Evolutionary conservation across 352 stramenopile species (phyloP), one percentile per base, ranked within the genome.

Genomic region (Phytophthora sp.): DNA sequence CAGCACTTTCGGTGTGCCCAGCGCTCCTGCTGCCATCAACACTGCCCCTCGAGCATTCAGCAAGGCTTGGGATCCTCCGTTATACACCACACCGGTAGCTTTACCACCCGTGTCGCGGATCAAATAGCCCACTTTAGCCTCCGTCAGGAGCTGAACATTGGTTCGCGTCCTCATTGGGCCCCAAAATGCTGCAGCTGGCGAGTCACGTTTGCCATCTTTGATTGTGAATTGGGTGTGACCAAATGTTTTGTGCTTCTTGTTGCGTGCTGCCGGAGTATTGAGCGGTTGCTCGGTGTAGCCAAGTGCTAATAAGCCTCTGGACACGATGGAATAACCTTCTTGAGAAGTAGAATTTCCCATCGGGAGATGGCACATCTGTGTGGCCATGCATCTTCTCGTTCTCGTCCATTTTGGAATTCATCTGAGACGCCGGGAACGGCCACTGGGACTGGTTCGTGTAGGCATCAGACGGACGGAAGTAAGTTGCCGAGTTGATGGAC

Each of bases 401-500:
- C 52, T 75, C 76, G 57, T 80, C 74, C 56, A 89, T 86, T 59
- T 82, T 84, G 26, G 46, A 31, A 27, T 87, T 84, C 57, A 94
- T 93, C 24, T 90, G 79, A 1, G 57, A 45, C 12, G 86, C 47
- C 26, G 81, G 47, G 42, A 88, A 80, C 11, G 82, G 82, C 82
- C 82, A 90, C 12, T 63, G 58, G 9, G 68, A 69, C 39, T 72
- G 70, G 44, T 67, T 71, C n/a, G 76, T 63, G 72, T 82, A 90
- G 3, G 45, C 60, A 56, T 90, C 77, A 27, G 82, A 68, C 8
- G 79, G 76, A n/a, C 86, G 82, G 23, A 95, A 86, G 76, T 94
- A 94, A 3, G 95, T 79, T 58, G 85, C 84, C n/a, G 66, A 88
- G 63, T 96, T 96, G 52, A 95, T 87, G n/a, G 79, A 88, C 47